Conservation (phyloP, 176 grass and related monocot genomes). For the Thalia dealbata region DNA sequence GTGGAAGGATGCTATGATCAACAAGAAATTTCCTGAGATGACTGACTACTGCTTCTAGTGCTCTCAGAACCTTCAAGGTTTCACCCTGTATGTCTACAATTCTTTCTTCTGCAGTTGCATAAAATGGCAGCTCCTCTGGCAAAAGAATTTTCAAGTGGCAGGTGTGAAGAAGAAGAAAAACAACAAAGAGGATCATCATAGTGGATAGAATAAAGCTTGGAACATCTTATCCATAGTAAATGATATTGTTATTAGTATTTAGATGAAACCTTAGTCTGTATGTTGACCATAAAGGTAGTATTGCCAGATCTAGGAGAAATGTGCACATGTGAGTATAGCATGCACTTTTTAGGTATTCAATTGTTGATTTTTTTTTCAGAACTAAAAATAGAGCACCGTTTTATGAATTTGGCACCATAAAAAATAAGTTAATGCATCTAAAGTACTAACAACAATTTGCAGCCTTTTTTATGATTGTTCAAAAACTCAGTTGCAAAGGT, state of each 20-base stretch:
- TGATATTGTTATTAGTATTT: neutral
- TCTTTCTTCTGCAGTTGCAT: constrained; percentile 77
- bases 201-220: neutral
- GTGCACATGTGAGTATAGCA: neutral
- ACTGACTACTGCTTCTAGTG: constrained; percentile 63
- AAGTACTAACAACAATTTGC: neutral
- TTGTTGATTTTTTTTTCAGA: neutral
- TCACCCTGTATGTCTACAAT: constrained; percentile 96
- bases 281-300: neutral
- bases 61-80: constrained; percentile 73
- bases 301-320: neutral
- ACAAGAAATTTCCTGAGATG: constrained; percentile 98
- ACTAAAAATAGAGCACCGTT: neutral
- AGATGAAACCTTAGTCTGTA: neutral
- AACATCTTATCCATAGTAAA: neutral
- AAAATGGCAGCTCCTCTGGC: constrained; percentile 58
- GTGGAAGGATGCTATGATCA: constrained; percentile 83
- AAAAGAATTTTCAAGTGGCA: neutral
- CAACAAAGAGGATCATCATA: neutral
- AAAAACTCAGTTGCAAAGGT: no score
- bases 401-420: neutral
- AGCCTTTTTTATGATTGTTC: neutral
- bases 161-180: neutral
- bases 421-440: neutral
- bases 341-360: neutral